These are phyloP conservation scores for Phanerodontia chrysosporium DNA, from an alignment of 768 basidiomycete genomes.

Conservation along the genomic window DNA sequence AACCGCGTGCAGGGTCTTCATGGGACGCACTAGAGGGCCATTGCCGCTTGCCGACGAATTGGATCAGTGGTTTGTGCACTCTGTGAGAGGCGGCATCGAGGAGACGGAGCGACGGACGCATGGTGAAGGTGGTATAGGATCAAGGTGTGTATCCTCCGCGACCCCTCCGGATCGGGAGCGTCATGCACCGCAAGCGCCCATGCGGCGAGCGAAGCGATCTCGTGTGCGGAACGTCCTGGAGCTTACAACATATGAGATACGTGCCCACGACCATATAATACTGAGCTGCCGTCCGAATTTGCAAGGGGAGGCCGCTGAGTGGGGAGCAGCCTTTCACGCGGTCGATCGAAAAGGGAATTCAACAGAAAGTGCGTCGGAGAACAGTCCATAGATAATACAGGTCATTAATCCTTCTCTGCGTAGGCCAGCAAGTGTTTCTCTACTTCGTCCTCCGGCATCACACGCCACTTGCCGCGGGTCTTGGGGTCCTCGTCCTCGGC, in stretches of 20 bases:
- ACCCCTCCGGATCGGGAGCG: background rate
- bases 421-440: conserved; percentile 80
- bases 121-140: conserved; percentile 11
- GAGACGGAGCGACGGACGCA: conserved; percentile 24
- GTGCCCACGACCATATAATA: no score
- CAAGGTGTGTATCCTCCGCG: background rate
- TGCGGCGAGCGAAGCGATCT: no score
- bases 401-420: conserved; percentile 77
- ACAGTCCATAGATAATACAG: conserved; percentile 12
- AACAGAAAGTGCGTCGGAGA: background rate
- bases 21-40: conserved; percentile 22
- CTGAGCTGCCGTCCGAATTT: no score
- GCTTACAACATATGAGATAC: no score
- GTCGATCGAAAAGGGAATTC: no score
- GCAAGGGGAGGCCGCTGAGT: no score
- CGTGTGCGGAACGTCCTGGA: no score
- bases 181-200: no score
- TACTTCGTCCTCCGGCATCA: conserved; percentile 72
- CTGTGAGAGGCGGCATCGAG: conserved; percentile 13
- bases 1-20: background rate
- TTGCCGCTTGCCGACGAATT: conserved; percentile 26
- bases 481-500: conserved; percentile 69
- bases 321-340: no score
- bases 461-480: conserved; percentile 73
- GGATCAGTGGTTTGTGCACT: conserved; percentile 25